Evolutionary conservation across 192 early-diverging fungal genomes (phyloP).

Genomic region (Radiomyces spectabilis): DNA sequence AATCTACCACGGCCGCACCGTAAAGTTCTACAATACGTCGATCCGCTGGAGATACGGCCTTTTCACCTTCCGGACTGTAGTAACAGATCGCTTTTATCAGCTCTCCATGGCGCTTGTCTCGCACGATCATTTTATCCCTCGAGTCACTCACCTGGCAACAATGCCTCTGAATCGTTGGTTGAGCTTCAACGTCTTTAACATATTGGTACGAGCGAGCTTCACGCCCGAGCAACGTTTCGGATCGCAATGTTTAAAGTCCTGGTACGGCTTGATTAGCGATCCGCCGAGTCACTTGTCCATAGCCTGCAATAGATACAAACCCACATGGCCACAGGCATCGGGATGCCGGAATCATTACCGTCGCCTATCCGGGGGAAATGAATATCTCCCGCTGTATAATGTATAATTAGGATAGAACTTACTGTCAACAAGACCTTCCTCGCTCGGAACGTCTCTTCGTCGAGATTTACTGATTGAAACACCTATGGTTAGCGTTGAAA

Average conservation of each 20-base stretch:
- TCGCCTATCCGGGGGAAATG: too few relatives aligned
- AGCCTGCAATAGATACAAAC: slow-evolving; percentile 9
- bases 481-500: too few relatives aligned
- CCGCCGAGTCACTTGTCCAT: not conserved
- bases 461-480: too few relatives aligned
- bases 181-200: slow-evolving; percentile 75
- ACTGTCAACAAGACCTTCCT: too few relatives aligned
- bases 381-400: too few relatives aligned
- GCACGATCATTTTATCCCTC: too few relatives aligned
- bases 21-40: slow-evolving; percentile 60
- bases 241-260: slow-evolving; percentile 99
- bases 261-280: not conserved
- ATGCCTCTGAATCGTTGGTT: slow-evolving; percentile 86
- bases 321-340: slow-evolving; percentile 75
- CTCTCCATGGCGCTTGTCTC: too few relatives aligned
- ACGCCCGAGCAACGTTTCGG: slow-evolving; percentile 96
- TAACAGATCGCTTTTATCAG: too few relatives aligned
- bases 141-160: slow-evolving; percentile 56
- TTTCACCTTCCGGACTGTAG: slow-evolving; percentile 75
- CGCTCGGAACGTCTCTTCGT: too few relatives aligned
- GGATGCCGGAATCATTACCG: slow-evolving; percentile 36
- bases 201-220: slow-evolving; percentile 73
- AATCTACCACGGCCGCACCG: slow-evolving; percentile 92
- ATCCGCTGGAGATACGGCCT: slow-evolving; percentile 86
- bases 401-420: too few relatives aligned